Percentiles rank a stretch among this genome's conserved stretches.
These are phyloP conservation scores for Thalassiosira hispida DNA, from an alignment of 352 stramenopile species.

Conservation along the genomic window DNA sequence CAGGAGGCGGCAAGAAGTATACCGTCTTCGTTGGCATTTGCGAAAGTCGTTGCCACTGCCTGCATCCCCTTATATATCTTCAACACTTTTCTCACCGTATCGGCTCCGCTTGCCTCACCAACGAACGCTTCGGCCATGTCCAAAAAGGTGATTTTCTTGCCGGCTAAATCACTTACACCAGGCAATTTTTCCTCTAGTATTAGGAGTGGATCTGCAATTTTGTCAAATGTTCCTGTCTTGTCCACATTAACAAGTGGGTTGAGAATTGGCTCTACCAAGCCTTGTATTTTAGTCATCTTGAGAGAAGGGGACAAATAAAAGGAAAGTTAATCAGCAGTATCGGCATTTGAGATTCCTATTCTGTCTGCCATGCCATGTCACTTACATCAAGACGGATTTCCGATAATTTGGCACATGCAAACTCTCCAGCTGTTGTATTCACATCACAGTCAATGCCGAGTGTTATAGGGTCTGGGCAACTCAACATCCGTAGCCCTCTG, in stretches of 20 bases:
- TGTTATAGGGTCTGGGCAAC: background rate
- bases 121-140: slow-evolving; percentile 39
- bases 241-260: slow-evolving; percentile 20
- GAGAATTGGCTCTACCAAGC: slow-evolving; percentile 26
- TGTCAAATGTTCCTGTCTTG: slow-evolving; percentile 29
- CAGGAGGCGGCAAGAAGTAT: slow-evolving; percentile 47
- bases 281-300: slow-evolving; percentile 9
- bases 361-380: background rate
- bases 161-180: slow-evolving; percentile 27
- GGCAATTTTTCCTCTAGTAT: slow-evolving; percentile 20
- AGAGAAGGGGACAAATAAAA: background rate
- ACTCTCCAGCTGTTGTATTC: slow-evolving; percentile 18
- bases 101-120: slow-evolving; percentile 12
- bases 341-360: background rate
- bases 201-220: slow-evolving; percentile 25
- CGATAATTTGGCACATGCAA: slow-evolving; percentile 23
- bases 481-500: slow-evolving; percentile 1
- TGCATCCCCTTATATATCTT: slow-evolving; percentile 29
- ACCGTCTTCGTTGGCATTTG: slow-evolving; percentile 5
- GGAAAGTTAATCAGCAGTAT: background rate
- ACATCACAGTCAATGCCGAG: slow-evolving; percentile 10
- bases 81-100: slow-evolving; percentile 29
- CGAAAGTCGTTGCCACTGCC: slow-evolving; percentile 1
- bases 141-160: slow-evolving; percentile 32
- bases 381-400: slow-evolving; percentile 29